Base-by-base conservation (phyloP, 208 protist genomes). In the Crithidia sp. region DNA sequence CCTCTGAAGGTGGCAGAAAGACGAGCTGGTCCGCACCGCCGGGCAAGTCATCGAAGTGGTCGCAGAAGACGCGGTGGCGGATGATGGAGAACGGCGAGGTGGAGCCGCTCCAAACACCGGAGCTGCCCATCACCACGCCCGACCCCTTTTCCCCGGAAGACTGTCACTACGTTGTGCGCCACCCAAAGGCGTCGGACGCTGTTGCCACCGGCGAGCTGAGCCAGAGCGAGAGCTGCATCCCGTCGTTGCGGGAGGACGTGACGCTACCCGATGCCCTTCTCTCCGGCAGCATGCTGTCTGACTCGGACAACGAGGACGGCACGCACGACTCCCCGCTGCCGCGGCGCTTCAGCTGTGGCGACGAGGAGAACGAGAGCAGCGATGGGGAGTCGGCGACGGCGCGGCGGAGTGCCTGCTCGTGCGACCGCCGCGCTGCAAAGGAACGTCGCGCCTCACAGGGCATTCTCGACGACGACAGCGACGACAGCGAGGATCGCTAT, bases 91-190 rank as follows among this genome's bases (percentile, higher is more conserved):
- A 63, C n/a, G 54, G 55, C 12, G 63, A 53, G 63, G 71, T 70
- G 62, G 45, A 69, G 55, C 53, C 56, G n/a, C n/a, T 69, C 12
- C 17, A 63, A 10, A 41, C 47, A 39, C 52, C 39, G 44, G 28
- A 39, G 13, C 37, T 58, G 36, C 62, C 45, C 17, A 40, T 50
- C 40, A 50, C 67, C n/a, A 66, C 39, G 14, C 65, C 49, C 4
- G 65, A 78, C 66, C 66, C 58, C 4, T 72, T 56, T 53, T 49
- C 65, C 5, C 74, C 74, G 43, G 17, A 14, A 0, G 61, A 41
- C 13, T 78, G 74, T 44, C 28, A 45, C 36, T 78, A 78, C 74
- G 50, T 73, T 17, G 36, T 73, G 65, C 74, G 52, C 16, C 62
- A 67, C 49, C 49, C 49, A 1, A 57, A 45, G 10, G 45, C 50